These are phyloP conservation scores for Tillandsia leiboldiana DNA, from an alignment of 176 grass and related monocot species.

Conservation along the genomic window DNA sequence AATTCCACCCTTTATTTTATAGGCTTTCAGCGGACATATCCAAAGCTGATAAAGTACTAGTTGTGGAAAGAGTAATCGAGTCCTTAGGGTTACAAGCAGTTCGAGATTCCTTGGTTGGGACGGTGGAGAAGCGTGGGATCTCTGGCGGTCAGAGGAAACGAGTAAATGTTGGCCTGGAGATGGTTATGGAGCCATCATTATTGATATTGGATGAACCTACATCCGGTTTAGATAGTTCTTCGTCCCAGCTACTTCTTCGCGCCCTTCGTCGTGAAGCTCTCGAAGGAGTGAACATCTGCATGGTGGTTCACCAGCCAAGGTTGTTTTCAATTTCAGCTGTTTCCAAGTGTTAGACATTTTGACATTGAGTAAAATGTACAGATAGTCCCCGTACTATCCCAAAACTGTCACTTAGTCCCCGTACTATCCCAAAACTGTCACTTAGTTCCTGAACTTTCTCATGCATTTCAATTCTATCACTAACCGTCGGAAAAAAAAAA, in stretches of 20 bases:
- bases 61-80: constrained; percentile 88
- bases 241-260: constrained; percentile 62
- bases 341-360: background rate
- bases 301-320: constrained; percentile 98
- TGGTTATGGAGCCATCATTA: constrained; percentile 91
- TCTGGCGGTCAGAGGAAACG: constrained; percentile 87
- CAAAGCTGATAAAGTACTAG: constrained; percentile 84
- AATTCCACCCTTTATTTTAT: constrained; percentile 2
- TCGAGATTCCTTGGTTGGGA: constrained; percentile 80
- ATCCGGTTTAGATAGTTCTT: constrained; percentile 85
- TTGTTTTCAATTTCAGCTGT: constrained; percentile 24
- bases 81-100: constrained; percentile 65
- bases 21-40: constrained; percentile 73
- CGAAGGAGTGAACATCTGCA: constrained; percentile 82
- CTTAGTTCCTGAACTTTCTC: too few relatives aligned
- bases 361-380: background rate
- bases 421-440: too few relatives aligned
- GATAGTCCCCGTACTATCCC: too few relatives aligned
- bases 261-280: constrained; percentile 74
- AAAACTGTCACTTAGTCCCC: too few relatives aligned
- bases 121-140: constrained; percentile 81
- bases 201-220: constrained; percentile 87
- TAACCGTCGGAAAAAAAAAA: too few relatives aligned
- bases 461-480: too few relatives aligned
- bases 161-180: constrained; percentile 89